phyloP scores from a whole-genome alignment of 1,139 yeast species.

The Debaryomycetaceae sp. region DNA sequence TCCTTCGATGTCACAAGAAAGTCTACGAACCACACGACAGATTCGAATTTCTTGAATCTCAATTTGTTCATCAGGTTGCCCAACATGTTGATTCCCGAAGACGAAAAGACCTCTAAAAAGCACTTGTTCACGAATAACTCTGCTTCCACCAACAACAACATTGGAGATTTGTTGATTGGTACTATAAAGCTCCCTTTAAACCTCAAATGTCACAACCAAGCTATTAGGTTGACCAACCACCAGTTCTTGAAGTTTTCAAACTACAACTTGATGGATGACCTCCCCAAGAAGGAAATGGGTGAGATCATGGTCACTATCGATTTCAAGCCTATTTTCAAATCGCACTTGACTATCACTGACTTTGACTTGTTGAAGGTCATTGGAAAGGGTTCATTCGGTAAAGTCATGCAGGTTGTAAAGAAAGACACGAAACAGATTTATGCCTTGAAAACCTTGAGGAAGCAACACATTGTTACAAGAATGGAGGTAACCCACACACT shows the following conservation, averaged over 20 bases:
- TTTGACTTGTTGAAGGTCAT: constrained; percentile 91
- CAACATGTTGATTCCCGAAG: constrained; percentile 53
- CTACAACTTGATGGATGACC: constrained; percentile 20
- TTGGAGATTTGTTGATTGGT: constrained; percentile 44
- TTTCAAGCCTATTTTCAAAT: constrained; percentile 66
- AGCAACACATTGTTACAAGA: constrained; percentile 89
- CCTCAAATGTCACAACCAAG: constrained; percentile 34
- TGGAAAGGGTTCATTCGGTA: constrained; percentile 97
- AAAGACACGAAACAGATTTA: constrained; percentile 92
- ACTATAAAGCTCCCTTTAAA: constrained; percentile 43
- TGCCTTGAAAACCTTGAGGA: constrained; percentile 89
- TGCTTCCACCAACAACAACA: constrained; percentile 12
- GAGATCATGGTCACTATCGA: constrained; percentile 68
- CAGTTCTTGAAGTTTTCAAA: constrained; percentile 44
- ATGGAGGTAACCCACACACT: constrained; percentile 95
- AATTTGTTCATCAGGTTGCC: constrained; percentile 80
- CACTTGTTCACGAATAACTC: constrained; percentile 27
- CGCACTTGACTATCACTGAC: constrained; percentile 80
- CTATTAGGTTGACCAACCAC: constrained; percentile 43
- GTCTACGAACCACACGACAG: constrained; percentile 19
- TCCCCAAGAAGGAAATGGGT: constrained; percentile 33
- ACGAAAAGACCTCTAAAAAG: constrained; percentile 28
- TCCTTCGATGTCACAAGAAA: constrained; percentile 85
- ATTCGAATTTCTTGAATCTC: constrained; percentile 52
- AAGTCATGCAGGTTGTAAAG: constrained; percentile 97